These are phyloP conservation scores for Phaeotremella fagi DNA, from an alignment of 768 basidiomycete species.

Conservation along the genomic window DNA sequence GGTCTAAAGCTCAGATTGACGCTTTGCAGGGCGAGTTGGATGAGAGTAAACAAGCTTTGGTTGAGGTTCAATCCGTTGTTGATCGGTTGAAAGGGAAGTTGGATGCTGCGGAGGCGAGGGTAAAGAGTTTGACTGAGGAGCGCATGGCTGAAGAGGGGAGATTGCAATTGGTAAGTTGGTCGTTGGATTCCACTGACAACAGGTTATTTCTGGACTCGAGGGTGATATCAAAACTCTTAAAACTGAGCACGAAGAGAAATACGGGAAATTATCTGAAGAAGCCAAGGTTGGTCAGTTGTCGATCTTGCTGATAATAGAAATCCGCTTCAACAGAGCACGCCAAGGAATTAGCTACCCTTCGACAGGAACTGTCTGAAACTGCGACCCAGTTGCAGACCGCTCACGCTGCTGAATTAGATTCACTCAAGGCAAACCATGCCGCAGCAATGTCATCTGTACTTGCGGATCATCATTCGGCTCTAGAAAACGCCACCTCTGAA, in stretches of 20 bases:
- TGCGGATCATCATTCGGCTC: constrained; percentile 10
- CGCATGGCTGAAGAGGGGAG: constrained; percentile 5
- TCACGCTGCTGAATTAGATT: constrained; percentile 24
- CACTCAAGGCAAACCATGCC: constrained; percentile 17
- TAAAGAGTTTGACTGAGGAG: background rate
- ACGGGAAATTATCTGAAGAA: constrained; percentile 8
- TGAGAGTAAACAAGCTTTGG: background rate
- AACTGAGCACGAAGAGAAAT: constrained; percentile 8
- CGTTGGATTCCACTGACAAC: background rate
- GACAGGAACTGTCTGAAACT: constrained; percentile 17
- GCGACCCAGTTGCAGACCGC: constrained; percentile 17
- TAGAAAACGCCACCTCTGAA: background rate
- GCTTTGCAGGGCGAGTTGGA: constrained; percentile 4
- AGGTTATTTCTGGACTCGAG: constrained; percentile 15
- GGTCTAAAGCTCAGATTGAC: background rate
- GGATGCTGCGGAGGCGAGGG: constrained; percentile 7
- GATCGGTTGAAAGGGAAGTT: background rate
- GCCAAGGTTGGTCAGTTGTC: constrained; percentile 15
- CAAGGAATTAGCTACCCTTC: constrained; percentile 22
- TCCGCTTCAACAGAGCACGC: constrained; percentile 18
- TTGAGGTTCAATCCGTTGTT: background rate
- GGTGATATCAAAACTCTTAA: constrained; percentile 3
- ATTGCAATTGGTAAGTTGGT: constrained; percentile 10
- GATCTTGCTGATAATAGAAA: constrained; percentile 1
- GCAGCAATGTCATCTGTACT: constrained; percentile 9